Conservation (phyloP, 164 flowering plant species). For the Tetrastigma voinierianum region DNA sequence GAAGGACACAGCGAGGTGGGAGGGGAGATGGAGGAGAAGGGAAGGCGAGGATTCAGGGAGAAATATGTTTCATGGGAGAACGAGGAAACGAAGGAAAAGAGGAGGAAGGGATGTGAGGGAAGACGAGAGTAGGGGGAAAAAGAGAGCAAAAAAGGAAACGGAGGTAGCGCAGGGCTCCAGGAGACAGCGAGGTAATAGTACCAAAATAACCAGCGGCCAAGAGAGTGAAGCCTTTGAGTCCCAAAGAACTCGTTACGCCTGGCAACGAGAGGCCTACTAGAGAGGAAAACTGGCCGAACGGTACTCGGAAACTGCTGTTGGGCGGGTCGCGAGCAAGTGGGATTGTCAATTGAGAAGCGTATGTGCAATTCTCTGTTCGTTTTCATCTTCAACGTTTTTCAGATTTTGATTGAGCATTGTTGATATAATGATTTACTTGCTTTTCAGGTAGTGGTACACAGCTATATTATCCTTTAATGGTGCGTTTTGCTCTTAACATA, state of each 20-base stretch:
- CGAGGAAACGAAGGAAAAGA: constrained; percentile 2
- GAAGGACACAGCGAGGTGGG: constrained; percentile 4
- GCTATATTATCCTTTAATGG: constrained; percentile 89
- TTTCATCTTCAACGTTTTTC: background rate
- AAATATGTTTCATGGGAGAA: background rate
- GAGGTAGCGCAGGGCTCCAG: background rate
- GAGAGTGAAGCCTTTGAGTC: constrained; percentile 7
- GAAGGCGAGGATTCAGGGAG: constrained; percentile 11
- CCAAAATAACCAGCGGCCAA: background rate
- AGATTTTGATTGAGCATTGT: background rate
- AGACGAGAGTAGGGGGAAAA: constrained; percentile 6
- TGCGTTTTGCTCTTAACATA: constrained; percentile 22
- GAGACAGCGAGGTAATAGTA: constrained; percentile 4
- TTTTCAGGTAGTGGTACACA: constrained; percentile 67
- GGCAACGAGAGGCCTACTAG: constrained; percentile 55
- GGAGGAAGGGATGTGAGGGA: constrained; percentile 4
- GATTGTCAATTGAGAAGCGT: constrained; percentile 65
- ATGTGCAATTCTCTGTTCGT: background rate
- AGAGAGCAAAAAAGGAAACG: too few relatives aligned
- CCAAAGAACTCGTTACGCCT: constrained; percentile 42
- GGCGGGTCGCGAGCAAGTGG: constrained; percentile 33
- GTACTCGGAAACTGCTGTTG: constrained; percentile 42
- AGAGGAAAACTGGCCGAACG: constrained; percentile 74
- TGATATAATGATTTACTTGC: background rate
- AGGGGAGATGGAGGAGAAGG: background rate